Evolutionary conservation across 768 basidiomycete genomes (phyloP).

Genomic region (Aureoboletus auriporus): DNA sequence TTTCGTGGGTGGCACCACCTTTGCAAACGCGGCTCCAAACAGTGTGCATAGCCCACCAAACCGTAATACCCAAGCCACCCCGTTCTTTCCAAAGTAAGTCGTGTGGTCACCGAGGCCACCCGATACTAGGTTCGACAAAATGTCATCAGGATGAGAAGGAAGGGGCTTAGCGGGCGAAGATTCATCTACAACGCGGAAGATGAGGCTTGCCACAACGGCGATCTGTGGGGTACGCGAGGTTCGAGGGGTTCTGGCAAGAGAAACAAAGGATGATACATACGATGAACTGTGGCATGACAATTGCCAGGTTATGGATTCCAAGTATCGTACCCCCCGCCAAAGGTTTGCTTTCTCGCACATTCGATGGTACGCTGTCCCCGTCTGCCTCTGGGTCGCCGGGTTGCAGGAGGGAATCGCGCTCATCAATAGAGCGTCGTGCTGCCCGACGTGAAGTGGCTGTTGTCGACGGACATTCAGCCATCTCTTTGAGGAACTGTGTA

Average conservation of each 20-base stretch:
- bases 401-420: constrained; percentile 54
- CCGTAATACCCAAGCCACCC: constrained; percentile 90
- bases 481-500: constrained; percentile 68
- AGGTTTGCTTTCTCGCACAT: constrained; percentile 35
- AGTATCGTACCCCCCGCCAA: constrained; percentile 87
- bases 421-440: constrained; percentile 31
- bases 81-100: constrained; percentile 77
- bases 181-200: constrained; percentile 80
- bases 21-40: constrained; percentile 71
- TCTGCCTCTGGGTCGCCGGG: constrained; percentile 40
- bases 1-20: constrained; percentile 82
- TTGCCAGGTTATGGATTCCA: constrained; percentile 93
- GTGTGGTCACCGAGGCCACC: constrained; percentile 38
- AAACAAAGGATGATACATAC: constrained; percentile 43
- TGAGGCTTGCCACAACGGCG: constrained; percentile 78
- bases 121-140: constrained; percentile 12
- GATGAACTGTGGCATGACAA: constrained; percentile 92
- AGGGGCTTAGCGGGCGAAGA: constrained; percentile 4
- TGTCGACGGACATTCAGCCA: constrained; percentile 36
- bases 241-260: neutral
- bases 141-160: constrained; percentile 31
- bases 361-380: constrained; percentile 25
- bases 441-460: constrained; percentile 11
- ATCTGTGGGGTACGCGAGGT: constrained; percentile 45
- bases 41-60: constrained; percentile 89